These are phyloP conservation scores for Penicillium malachiteum DNA, from an alignment of 495 filamentous ascomycete genomes.

Conservation along the genomic window DNA sequence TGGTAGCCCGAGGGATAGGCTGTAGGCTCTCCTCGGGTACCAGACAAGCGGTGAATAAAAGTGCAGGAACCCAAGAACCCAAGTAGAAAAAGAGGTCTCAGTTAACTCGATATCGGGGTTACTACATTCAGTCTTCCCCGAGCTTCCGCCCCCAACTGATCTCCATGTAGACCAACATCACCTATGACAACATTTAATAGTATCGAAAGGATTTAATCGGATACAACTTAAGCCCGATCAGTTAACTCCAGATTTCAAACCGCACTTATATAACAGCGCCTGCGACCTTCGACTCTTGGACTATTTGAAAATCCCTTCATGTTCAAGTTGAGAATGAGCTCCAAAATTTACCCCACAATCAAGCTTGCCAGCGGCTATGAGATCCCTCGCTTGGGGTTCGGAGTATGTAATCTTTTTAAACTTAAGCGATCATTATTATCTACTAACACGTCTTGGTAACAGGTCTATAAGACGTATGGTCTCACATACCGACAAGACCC, in stretches of 20 bases:
- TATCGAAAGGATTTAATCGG: slow-evolving; percentile 3
- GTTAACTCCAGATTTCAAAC: neutral
- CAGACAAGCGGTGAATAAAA: too few relatives aligned
- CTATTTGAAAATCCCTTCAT: neutral
- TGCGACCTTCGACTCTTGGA: neutral
- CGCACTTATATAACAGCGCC: neutral
- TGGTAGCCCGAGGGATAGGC: too few relatives aligned
- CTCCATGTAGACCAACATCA: neutral
- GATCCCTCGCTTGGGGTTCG: slow-evolving; percentile 68
- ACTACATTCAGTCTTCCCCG: neutral
- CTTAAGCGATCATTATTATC: neutral
- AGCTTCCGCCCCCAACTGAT: neutral
- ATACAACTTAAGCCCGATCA: neutral
- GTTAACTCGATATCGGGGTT: neutral
- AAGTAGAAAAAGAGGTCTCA: too few relatives aligned
- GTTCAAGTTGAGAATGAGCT: slow-evolving; percentile 16
- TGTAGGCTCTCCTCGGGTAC: too few relatives aligned
- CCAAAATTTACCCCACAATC: slow-evolving; percentile 36
- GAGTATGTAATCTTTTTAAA: slow-evolving; percentile 40
- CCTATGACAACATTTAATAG: neutral
- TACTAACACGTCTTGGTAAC: slow-evolving; percentile 5
- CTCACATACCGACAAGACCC: neutral
- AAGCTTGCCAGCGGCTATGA: slow-evolving; percentile 70
- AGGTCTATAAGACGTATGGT: slow-evolving; percentile 70
- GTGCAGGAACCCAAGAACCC: too few relatives aligned